Evolutionary conservation across 2,329 filamentous ascomycete genomes (phyloP), one percentile per base, ranked within the genome.

Genomic region (Alternaria alternata): DNA sequence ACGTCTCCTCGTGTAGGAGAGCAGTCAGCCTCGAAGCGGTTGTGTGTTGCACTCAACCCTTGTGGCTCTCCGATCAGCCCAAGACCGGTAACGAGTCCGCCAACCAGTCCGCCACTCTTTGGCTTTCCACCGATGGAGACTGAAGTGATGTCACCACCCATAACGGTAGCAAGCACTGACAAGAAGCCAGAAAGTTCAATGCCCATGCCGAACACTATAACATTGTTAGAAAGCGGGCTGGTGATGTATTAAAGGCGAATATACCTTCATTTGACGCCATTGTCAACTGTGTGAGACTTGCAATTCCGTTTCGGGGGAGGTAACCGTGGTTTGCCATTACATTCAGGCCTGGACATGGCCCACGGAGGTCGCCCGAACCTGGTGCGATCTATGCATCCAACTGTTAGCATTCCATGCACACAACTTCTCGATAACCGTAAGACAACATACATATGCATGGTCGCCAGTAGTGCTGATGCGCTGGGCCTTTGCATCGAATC

Each of bases 321-420:
- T 77, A 69, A 20, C 64, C 65, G 55, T 75, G 74, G 41, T 77
- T 77, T 7, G 74, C 73, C 47, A 73, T 65, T 11, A 72, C 66
- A 32, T 77, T 78, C 22, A 76, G 43, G 7, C 63, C 72, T 8
- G 74, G 74, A 39, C 75, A 77, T 14, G 73, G 74, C 9, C 67
- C 64, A n/a, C 69, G 69, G 9, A 68, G 52, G 20, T 68, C 66
- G 12, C 62, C 49, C 7, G 11, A 44, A 57, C 32, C 39, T 3
- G 51, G 51, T 34, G 28, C 28, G 20, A 34, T 48, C 44, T 48
- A 32, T 48, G 2, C 12, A 32, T 48, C n/a, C n/a, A 20, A 11
- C 16, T 22, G 28, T 48, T 34, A 48, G 44, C 18, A 34, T 14
- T 48, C 30, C 18, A 34, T 34, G 18, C 18, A 34, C 30, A 12